Evolutionary conservation across 2,329 filamentous ascomycete genomes (phyloP).

Genomic region (Sordariomycetes sp.): DNA sequence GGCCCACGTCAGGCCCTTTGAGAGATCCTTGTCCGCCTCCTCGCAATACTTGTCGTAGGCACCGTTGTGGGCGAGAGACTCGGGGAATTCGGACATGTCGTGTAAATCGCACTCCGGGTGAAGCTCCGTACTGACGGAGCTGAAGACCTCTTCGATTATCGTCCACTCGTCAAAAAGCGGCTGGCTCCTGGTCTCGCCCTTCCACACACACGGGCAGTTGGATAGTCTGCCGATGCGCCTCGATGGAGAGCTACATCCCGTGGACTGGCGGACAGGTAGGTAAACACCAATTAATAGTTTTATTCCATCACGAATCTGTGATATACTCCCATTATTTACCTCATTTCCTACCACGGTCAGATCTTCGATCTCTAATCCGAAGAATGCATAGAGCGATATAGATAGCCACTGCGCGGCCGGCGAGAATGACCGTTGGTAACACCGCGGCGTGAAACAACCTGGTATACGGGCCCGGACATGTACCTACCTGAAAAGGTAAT

Average conservation of each 20-base stretch:
- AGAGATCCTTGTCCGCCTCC: background rate
- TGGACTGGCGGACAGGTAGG: no score
- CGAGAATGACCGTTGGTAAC: no score
- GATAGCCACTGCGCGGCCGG: no score
- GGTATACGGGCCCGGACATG: no score
- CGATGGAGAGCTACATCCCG: background rate
- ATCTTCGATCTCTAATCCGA: no score
- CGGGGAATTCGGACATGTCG: background rate
- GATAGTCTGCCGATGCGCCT: no score
- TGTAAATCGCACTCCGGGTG: background rate
- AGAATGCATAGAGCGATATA: no score
- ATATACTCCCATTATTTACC: no score
- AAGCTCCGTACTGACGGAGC: background rate
- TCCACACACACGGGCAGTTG: background rate
- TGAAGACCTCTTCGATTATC: background rate
- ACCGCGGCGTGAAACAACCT: no score
- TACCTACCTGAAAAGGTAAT: background rate
- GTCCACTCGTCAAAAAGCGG: background rate
- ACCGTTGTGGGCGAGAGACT: background rate
- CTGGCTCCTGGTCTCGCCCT: background rate
- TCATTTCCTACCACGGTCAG: no score
- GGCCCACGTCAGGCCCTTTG: background rate
- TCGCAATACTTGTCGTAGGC: background rate
- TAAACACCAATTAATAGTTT: no score
- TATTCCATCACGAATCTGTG: no score